A percentile compares a stretch with the other conserved stretches of the same genome.
These are phyloP conservation scores for Populus pruinosa DNA, from an alignment of 345 rosid species.

Conservation along the genomic window DNA sequence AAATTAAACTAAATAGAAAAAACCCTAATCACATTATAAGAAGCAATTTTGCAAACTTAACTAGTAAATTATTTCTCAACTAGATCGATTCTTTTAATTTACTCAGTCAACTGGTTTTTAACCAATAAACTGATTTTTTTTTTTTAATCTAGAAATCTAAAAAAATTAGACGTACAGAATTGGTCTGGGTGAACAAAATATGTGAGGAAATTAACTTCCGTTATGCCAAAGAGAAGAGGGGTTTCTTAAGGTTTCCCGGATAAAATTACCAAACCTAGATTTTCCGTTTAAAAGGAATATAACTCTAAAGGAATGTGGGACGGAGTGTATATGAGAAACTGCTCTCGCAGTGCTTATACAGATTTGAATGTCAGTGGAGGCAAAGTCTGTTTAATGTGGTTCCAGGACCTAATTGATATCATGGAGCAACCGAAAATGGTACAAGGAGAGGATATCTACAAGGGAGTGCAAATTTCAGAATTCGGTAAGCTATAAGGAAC, in stretches of 20 bases:
- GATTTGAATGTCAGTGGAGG: conserved; percentile 22
- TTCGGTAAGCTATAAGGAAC: conserved; percentile 9
- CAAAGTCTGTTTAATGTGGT: conserved; percentile 38
- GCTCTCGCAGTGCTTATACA: conserved; percentile 33
- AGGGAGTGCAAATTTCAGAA: conserved; percentile 22
- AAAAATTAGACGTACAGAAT: not conserved
- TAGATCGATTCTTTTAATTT: too few relatives aligned
- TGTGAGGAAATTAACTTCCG: not conserved
- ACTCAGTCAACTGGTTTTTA: fast-evolving
- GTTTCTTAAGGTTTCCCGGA: not conserved
- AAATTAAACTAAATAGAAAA: too few relatives aligned
- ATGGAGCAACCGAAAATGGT: not conserved
- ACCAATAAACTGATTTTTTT: too few relatives aligned
- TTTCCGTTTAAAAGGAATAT: conserved; percentile 14
- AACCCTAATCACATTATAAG: too few relatives aligned
- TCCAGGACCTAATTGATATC: conserved; percentile 27
- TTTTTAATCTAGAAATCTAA: too few relatives aligned
- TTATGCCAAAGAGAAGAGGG: conserved; percentile 15
- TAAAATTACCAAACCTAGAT: conserved; percentile 21
- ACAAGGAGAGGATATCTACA: conserved; percentile 23
- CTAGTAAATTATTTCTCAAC: too few relatives aligned
- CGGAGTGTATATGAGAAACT: conserved; percentile 22
- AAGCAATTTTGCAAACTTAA: too few relatives aligned
- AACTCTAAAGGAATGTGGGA: conserved; percentile 19
- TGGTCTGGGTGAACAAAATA: conserved; percentile 15